A percentile compares a stretch with the other conserved stretches of the same genome.
These are phyloP conservation scores for Microdochium paspali DNA, from an alignment of 2,329 filamentous ascomycete species.

Conservation along the genomic window DNA sequence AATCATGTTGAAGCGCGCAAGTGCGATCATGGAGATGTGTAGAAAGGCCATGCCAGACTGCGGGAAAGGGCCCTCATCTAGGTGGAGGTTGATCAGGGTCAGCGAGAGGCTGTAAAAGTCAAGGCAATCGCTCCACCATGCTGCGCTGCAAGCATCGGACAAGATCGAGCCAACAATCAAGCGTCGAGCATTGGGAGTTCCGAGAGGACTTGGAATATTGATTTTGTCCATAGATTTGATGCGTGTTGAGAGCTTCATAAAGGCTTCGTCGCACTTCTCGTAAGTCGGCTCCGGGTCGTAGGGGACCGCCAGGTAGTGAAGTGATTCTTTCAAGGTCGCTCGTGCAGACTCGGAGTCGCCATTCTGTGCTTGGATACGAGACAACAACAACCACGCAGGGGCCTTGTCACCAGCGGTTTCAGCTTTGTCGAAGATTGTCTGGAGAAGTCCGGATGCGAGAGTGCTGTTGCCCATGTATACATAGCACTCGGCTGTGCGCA, in stretches of 20 bases:
- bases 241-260: conserved; percentile 50
- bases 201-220: conserved; percentile 31
- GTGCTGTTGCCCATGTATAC: conserved; percentile 66
- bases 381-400: conserved; percentile 74
- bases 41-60: conserved; percentile 62
- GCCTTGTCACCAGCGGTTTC: conserved; percentile 70
- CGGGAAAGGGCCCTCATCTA: conserved; percentile 55
- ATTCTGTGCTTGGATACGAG: conserved; percentile 65
- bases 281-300: conserved; percentile 59
- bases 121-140: conserved; percentile 64
- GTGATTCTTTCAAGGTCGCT: conserved; percentile 57
- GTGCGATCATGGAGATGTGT: conserved; percentile 56
- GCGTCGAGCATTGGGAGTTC: conserved; percentile 40
- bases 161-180: conserved; percentile 60
- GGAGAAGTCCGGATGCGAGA: conserved; percentile 59
- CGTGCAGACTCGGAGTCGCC: conserved; percentile 66
- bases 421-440: conserved; percentile 60
- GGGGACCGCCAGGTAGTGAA: conserved; percentile 58
- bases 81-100: conserved; percentile 56
- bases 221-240: conserved; percentile 48
- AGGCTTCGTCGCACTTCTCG: conserved; percentile 69
- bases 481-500: conserved; percentile 73
- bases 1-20: conserved; percentile 62
- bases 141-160: conserved; percentile 58
- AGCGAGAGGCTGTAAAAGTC: conserved; percentile 65